Evolutionary conservation across 2,329 filamentous ascomycete genomes (phyloP).

Genomic region (Lomentospora prolificans): DNA sequence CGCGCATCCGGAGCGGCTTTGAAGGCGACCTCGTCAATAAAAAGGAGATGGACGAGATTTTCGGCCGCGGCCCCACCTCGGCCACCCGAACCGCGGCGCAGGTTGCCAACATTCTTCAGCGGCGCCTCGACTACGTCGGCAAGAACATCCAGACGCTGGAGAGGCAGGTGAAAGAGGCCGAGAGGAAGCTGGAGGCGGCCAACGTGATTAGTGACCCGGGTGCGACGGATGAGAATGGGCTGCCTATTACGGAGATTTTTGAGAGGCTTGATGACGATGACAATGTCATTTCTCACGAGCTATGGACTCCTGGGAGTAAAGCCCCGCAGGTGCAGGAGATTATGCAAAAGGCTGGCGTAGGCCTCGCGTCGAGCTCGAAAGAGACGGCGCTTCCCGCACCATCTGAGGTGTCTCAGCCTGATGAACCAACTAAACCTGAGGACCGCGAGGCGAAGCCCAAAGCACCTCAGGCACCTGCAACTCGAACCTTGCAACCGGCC

Average conservation of each 20-base stretch:
- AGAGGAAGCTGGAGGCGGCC: constrained; percentile 42
- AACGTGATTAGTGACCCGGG: constrained; percentile 8
- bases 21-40: constrained; percentile 53
- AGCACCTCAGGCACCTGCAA: neutral
- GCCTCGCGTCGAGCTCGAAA: neutral
- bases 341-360: constrained; percentile 65
- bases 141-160: constrained; percentile 68
- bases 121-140: constrained; percentile 81
- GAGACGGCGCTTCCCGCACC: neutral
- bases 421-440: neutral
- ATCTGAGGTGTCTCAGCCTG: neutral
- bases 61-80: constrained; percentile 18
- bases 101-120: constrained; percentile 51
- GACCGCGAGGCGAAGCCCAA: neutral
- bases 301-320: constrained; percentile 57
- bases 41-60: constrained; percentile 42
- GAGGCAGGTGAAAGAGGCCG: constrained; percentile 58
- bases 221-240: constrained; percentile 50
- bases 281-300: constrained; percentile 62
- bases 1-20: constrained; percentile 47
- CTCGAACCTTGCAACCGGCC: constrained; percentile 18
- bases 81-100: constrained; percentile 24
- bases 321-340: constrained; percentile 61
- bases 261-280: constrained; percentile 88
- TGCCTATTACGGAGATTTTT: constrained; percentile 76